Evolutionary conservation across 257 asterid genomes (phyloP).

Genomic region (Solanum ossicruentum): DNA sequence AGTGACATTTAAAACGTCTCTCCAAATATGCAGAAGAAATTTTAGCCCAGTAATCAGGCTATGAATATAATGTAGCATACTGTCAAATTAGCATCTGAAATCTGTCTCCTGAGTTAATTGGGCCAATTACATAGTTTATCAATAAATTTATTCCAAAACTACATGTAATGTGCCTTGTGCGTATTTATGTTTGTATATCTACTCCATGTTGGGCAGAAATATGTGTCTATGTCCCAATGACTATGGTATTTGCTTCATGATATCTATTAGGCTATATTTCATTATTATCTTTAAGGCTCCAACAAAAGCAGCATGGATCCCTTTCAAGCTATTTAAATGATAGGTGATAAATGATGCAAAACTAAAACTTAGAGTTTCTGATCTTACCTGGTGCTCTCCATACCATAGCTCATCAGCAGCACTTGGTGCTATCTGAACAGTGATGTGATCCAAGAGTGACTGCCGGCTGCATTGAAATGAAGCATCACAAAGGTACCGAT

Average conservation of each 20-base stretch:
- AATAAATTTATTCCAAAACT: background rate
- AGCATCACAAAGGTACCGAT: background rate
- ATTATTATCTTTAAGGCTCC: background rate
- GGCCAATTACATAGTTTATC: background rate
- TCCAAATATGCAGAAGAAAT: background rate
- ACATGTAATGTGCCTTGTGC: background rate
- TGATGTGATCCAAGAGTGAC: slow-evolving; percentile 86
- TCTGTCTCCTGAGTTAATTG: background rate
- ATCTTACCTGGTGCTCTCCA: slow-evolving; percentile 69
- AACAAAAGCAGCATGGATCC: background rate
- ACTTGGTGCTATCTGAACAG: slow-evolving; percentile 90
- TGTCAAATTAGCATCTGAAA: background rate
- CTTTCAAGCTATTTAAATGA: background rate
- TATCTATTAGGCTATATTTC: background rate
- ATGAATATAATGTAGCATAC: background rate
- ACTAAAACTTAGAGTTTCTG: background rate
- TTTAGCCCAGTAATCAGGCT: background rate
- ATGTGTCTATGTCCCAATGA: background rate
- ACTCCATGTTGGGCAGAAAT: background rate
- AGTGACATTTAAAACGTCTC: background rate
- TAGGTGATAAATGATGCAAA: background rate
- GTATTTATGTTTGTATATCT: background rate
- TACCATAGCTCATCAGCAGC: slow-evolving; percentile 96
- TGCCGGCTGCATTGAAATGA: slow-evolving; percentile 59
- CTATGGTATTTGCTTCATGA: background rate